Evolutionary conservation across 2,329 filamentous ascomycete genomes (phyloP).

Genomic region (Sporothrix luriei): DNA sequence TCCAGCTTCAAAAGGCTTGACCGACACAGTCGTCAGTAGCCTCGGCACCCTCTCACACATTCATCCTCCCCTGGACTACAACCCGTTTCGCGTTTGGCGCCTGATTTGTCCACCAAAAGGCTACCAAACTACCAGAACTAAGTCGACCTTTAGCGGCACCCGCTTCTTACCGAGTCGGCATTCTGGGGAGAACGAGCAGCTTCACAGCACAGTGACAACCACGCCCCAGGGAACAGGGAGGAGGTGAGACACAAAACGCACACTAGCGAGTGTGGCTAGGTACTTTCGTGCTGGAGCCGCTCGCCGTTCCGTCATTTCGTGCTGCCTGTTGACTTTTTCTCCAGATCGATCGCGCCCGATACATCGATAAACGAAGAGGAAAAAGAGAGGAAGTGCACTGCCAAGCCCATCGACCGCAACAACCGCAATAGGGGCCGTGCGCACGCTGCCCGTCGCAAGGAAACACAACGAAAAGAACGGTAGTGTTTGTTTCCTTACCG

Average conservation of each 20-base stretch:
- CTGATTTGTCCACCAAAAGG: slow-evolving; percentile 11
- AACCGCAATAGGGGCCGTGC: background rate
- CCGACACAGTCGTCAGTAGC: background rate
- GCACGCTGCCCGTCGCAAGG: background rate
- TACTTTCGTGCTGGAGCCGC: background rate
- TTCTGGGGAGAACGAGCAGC: background rate
- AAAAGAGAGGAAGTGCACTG: background rate
- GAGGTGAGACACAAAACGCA: slow-evolving; percentile 4
- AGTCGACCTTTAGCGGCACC: slow-evolving; percentile 27
- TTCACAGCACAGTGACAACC: background rate
- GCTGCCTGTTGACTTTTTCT: slow-evolving; percentile 15
- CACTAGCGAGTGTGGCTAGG: slow-evolving; percentile 13
- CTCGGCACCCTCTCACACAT: no score
- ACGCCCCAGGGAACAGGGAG: background rate
- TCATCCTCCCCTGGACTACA: background rate
- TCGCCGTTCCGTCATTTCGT: slow-evolving; percentile 1
- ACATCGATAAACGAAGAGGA: slow-evolving; percentile 11
- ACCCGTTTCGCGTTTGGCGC: background rate
- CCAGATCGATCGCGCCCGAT: slow-evolving; percentile 11
- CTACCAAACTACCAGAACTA: background rate
- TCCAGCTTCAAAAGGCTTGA: slow-evolving; percentile 12
- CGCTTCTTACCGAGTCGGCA: slow-evolving; percentile 29
- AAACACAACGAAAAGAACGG: background rate
- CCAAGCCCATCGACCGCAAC: background rate
- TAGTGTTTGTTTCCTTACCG: background rate